Percentiles rank a stretch among this genome's conserved stretches.
Evolutionary conservation across 768 basidiomycete species (phyloP).

Genomic region (Leccinum imitatum): DNA sequence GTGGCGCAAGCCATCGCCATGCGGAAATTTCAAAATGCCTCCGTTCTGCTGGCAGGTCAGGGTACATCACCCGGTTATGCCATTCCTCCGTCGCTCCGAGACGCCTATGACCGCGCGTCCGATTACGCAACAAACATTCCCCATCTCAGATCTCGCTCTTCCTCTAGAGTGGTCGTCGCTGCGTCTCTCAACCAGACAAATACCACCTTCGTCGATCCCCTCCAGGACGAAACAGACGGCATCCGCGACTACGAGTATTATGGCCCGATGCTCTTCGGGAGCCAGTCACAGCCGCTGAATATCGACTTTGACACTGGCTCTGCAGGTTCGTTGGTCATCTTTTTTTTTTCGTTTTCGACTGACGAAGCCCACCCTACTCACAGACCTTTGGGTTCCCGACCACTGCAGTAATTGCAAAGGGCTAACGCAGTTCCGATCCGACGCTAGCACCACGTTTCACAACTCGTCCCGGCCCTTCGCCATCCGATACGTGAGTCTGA

Average conservation of each 20-base stretch:
- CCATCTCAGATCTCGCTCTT: neutral
- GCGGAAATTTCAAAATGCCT: constrained; percentile 21
- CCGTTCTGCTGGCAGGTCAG: constrained; percentile 13
- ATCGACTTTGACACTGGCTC: constrained; percentile 72
- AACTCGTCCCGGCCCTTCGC: constrained; percentile 34
- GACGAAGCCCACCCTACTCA: neutral
- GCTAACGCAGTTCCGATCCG: constrained; percentile 37
- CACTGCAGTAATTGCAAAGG: constrained; percentile 40
- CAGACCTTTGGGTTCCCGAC: constrained; percentile 60
- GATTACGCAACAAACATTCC: constrained; percentile 17
- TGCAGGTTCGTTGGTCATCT: constrained; percentile 13
- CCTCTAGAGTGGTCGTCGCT: neutral
- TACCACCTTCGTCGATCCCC: constrained; percentile 18
- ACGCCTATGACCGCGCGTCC: constrained; percentile 19
- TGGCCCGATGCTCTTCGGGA: constrained; percentile 47
- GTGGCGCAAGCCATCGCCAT: constrained; percentile 11
- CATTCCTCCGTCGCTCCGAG: constrained; percentile 15
- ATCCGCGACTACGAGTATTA: constrained; percentile 49
- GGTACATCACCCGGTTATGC: constrained; percentile 5
- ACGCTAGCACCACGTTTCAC: constrained; percentile 42
- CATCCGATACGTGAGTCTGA: constrained; percentile 43
- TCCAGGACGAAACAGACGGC: constrained; percentile 41
- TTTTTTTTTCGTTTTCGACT: neutral
- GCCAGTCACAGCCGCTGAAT: constrained; percentile 48
- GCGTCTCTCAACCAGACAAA: neutral